Conservation (phyloP, 441 rosid species). For the Gossypium davidsonii region DNA sequence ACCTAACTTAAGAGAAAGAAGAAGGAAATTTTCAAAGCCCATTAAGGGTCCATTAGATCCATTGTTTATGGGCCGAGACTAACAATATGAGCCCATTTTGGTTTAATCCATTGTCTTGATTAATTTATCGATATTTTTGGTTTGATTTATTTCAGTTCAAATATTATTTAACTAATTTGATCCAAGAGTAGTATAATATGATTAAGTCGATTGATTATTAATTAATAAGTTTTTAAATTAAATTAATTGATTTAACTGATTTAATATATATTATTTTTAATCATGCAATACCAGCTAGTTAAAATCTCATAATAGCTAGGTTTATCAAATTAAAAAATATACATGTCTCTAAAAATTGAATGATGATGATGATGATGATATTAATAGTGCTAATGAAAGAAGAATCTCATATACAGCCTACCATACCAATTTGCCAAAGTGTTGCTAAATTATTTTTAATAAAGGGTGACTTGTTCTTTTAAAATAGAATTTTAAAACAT, state of each 20-base stretch:
- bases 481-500: neutral
- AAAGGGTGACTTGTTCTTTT: neutral
- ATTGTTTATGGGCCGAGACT: neutral
- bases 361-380: neutral
- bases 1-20: neutral
- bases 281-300: neutral
- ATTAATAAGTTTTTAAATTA: no score
- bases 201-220: no score
- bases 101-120: neutral
- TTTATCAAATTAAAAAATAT: neutral
- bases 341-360: neutral
- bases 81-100: neutral
- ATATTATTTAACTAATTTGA: no score
- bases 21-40: neutral
- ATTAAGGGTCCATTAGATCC: neutral
- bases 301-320: neutral
- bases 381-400: neutral
- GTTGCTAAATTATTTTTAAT: neutral
- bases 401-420: neutral
- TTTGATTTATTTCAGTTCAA: no score
- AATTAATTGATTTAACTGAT: no score
- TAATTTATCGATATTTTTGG: neutral
- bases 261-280: no score
- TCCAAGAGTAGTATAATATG: no score
- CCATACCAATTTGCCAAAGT: neutral